Evolutionary conservation across 2,329 filamentous ascomycete species (phyloP).

Genomic region (Neonectria sp.): DNA sequence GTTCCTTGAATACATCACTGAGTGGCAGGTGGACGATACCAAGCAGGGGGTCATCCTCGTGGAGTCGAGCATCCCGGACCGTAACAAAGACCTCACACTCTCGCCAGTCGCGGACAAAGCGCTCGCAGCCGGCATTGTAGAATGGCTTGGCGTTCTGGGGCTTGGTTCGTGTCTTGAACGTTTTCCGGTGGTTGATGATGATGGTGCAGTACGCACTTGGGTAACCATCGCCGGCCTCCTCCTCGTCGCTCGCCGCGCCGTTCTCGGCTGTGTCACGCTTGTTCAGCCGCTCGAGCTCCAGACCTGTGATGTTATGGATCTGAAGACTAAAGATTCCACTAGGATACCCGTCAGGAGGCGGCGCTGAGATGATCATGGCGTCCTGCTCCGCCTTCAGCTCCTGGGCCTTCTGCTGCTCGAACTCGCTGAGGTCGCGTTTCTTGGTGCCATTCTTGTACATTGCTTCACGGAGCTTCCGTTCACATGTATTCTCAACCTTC

Average conservation of each 20-base stretch:
- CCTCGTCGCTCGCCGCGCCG: constrained; percentile 65
- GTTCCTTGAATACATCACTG: constrained; percentile 71
- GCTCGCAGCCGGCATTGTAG: constrained; percentile 83
- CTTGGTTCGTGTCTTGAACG: constrained; percentile 81
- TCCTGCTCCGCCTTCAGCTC: constrained; percentile 75
- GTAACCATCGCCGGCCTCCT: constrained; percentile 75
- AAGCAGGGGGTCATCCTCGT: constrained; percentile 79
- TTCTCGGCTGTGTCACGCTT: constrained; percentile 66
- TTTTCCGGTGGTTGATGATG: constrained; percentile 80
- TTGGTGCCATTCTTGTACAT: constrained; percentile 59
- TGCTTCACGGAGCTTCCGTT: constrained; percentile 77
- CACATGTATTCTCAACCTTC: constrained; percentile 67
- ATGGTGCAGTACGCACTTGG: constrained; percentile 81
- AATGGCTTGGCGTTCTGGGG: constrained; percentile 85
- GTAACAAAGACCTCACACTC: constrained; percentile 77
- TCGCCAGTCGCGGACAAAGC: constrained; percentile 78
- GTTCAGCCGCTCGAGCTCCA: constrained; percentile 73
- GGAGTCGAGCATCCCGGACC: constrained; percentile 77
- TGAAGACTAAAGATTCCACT: constrained; percentile 80
- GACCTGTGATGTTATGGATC: constrained; percentile 80
- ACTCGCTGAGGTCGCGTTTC: constrained; percentile 71
- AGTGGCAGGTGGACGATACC: constrained; percentile 80
- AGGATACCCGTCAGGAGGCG: constrained; percentile 73
- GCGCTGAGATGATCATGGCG: constrained; percentile 77
- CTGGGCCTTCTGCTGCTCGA: constrained; percentile 77